Evolutionary conservation across 305 asterid species (phyloP).

Genomic region (Salvia sclarea): DNA sequence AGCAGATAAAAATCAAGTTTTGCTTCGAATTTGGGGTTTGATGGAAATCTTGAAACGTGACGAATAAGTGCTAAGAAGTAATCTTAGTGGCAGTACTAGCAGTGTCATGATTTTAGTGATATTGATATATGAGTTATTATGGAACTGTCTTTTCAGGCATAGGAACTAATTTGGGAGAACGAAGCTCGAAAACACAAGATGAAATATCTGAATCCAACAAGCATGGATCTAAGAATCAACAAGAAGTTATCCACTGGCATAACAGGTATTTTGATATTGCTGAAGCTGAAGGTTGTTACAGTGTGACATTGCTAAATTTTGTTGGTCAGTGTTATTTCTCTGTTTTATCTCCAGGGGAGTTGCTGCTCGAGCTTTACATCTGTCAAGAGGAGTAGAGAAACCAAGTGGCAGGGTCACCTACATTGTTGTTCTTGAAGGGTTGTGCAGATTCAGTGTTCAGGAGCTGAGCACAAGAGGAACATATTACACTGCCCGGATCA

Average conservation of each 20-base stretch:
- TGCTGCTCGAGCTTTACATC: slow-evolving; percentile 96
- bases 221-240: slow-evolving; percentile 69
- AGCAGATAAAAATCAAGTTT: not conserved
- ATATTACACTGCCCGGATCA: slow-evolving; percentile 90
- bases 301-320: slow-evolving; percentile 22
- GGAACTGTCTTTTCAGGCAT: slow-evolving; percentile 42
- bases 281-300: slow-evolving; percentile 24
- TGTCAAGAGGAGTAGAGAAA: slow-evolving; percentile 98
- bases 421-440: slow-evolving; percentile 93
- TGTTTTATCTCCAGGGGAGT: slow-evolving; percentile 55
- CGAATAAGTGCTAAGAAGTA: slow-evolving; percentile 1
- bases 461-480: slow-evolving; percentile 97
- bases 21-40: not conserved
- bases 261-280: slow-evolving; percentile 51
- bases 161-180: slow-evolving; percentile 50
- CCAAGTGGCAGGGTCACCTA: slow-evolving; percentile 99
- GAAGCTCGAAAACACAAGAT: slow-evolving; percentile 55
- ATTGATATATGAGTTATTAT: slow-evolving; percentile 24
- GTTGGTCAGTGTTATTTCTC: slow-evolving; percentile 28
- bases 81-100: slow-evolving; percentile 17
- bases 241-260: slow-evolving; percentile 94
- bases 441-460: slow-evolving; percentile 94
- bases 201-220: slow-evolving; percentile 65
- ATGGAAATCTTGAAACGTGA: not conserved
- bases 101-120: slow-evolving; percentile 6